Percentiles rank a stretch among this genome's conserved stretches.
Conservation (phyloP, 2,329 filamentous ascomycete genomes). For the Pseudogymnoascus sp. region DNA sequence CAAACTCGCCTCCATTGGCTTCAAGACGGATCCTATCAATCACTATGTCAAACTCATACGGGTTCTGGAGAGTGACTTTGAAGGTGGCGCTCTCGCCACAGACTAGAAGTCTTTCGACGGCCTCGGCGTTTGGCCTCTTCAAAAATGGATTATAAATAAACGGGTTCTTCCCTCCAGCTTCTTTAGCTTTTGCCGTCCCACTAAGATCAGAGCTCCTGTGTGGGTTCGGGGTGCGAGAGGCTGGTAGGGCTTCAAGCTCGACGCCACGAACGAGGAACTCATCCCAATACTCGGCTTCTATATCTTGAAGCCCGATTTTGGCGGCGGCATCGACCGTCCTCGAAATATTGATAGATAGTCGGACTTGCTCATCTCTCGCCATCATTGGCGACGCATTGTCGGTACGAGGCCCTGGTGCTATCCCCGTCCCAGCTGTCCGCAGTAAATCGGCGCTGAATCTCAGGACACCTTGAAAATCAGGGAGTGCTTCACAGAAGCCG, state of each 20-base stretch:
- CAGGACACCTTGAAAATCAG: conserved; percentile 85
- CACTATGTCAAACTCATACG: conserved; percentile 86
- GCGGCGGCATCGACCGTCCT: conserved; percentile 73
- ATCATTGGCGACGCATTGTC: conserved; percentile 66
- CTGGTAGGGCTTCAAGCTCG: conserved; percentile 56
- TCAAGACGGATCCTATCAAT: conserved; percentile 75
- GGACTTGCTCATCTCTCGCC: conserved; percentile 73
- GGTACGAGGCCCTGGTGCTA: conserved; percentile 63
- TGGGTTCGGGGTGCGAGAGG: conserved; percentile 55
- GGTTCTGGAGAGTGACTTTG: conserved; percentile 80
- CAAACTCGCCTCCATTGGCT: conserved; percentile 65
- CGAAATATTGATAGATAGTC: conserved; percentile 76
- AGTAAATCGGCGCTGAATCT: conserved; percentile 79
- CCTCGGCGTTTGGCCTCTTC: conserved; percentile 54
- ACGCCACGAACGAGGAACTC: conserved; percentile 82
- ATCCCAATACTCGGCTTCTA: conserved; percentile 90
- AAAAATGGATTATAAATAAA: conserved; percentile 95
- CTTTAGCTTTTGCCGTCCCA: conserved; percentile 31
- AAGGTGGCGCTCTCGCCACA: conserved; percentile 72
- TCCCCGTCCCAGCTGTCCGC: conserved; percentile 70
- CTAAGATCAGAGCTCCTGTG: conserved; percentile 49
- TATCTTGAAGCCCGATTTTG: conserved; percentile 61
- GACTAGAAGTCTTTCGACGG: conserved; percentile 62
- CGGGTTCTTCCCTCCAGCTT: conserved; percentile 53
- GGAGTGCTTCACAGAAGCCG: conserved; percentile 86